Evolutionary conservation across 345 rosid species (phyloP).

Genomic region (Cardamine resedifolia): DNA sequence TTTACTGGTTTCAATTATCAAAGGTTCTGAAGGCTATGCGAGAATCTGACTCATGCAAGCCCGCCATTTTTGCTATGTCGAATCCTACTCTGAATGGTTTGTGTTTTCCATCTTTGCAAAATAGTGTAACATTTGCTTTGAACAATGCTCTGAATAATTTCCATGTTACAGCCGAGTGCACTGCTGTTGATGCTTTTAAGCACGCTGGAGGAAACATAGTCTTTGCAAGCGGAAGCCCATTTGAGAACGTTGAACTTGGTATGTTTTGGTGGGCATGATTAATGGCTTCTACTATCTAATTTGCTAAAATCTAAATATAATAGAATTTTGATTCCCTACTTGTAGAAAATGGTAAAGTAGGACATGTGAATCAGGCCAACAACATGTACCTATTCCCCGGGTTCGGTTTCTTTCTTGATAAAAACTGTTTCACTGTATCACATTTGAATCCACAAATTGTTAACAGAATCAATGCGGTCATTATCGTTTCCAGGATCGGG

Average conservation of each 20-base stretch:
- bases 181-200: slow-evolving; percentile 93
- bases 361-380: slow-evolving; percentile 97
- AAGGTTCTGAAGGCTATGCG: slow-evolving; percentile 94
- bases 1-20: slow-evolving; percentile 10
- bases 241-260: slow-evolving; percentile 84
- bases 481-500: slow-evolving; percentile 62
- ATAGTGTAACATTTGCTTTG: slow-evolving; percentile 26
- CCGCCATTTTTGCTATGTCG: slow-evolving; percentile 97
- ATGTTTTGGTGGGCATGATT: slow-evolving; percentile 18
- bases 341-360: slow-evolving; percentile 82
- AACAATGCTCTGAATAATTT: slow-evolving; percentile 12
- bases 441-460: neutral
- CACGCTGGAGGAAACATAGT: slow-evolving; percentile 86
- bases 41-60: slow-evolving; percentile 78
- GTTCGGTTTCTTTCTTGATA: slow-evolving; percentile 46
- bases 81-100: slow-evolving; percentile 94
- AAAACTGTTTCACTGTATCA: slow-evolving; percentile 9
- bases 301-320: neutral
- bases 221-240: slow-evolving; percentile 99
- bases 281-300: slow-evolving; percentile 7
- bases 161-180: slow-evolving; percentile 79
- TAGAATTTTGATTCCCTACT: slow-evolving; percentile 18
- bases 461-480: slow-evolving; percentile 1
- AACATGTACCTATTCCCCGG: slow-evolving; percentile 99
- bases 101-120: slow-evolving; percentile 25